Base-by-base conservation (phyloP, 1,284 basidiomycete species). In the Peniophora sp. region DNA sequence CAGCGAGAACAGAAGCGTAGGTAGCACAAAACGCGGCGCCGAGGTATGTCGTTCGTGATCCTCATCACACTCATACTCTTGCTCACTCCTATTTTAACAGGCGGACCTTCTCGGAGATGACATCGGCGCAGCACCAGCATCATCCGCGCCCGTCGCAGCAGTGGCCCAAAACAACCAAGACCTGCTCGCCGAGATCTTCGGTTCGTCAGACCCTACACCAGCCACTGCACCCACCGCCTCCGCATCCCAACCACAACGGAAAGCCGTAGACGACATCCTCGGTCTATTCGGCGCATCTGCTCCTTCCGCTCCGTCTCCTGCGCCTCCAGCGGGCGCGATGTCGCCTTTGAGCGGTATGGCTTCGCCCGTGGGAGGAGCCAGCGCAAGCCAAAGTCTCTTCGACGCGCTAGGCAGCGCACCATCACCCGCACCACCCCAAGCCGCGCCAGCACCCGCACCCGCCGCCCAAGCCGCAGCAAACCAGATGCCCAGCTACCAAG, bases 181-280 rank as follows among this genome's bases (percentile, higher is more conserved):
- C 61, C 78, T 98, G 3, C 80, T 99, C 11, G 90, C 89, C 1
- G 92, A 97, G 62, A 94, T 99, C 58, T 98, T 99, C 62, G 95
- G 94, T 43, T 73, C 74, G 17, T 72, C 70, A 27, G 58, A 68
- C 36, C 52, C 64, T 0, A 51, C 68, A 27, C 49, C 71, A 20
- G 59, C 76, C 3, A 62, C 79, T 5, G 51, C 72, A 1, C 57
- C 75, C 2, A 58, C 76, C 11, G 64, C 72, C 8, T 60, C 72
- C 3, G 47, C 73, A 18, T 64, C 74, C 15, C 56, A 70, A 20
- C 66, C 73, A 18, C 73, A 78, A 52, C 74, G 82, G 56, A 79
- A 72, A 52, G 78, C 84, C 12, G 83, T 93, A 39, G 83, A 92
- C 60, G 95, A 98, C 64, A 98, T 99, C 59, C 84, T 98, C 55